Evolutionary conservation across 1,284 basidiomycete species (phyloP).

Genomic region (Microstroma glucosiphilum): DNA sequence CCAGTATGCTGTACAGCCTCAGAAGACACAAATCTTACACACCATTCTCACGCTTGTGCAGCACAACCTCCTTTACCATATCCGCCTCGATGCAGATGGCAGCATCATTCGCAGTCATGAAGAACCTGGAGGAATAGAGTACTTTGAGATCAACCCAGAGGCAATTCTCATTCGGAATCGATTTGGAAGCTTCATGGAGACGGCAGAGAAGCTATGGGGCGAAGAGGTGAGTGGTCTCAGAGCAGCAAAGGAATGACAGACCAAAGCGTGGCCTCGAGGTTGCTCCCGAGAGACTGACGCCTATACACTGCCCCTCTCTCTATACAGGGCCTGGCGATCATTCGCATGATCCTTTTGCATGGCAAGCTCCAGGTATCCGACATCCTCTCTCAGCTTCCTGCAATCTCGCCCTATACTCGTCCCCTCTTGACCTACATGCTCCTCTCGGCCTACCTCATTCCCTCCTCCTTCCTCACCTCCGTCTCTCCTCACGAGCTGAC

Average conservation of each 20-base stretch:
- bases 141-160: conserved; percentile 51
- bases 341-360: neutral
- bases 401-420: conserved; percentile 7
- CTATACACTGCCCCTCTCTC: no score
- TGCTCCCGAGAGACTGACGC: conserved; percentile 65
- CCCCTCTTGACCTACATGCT: conserved; percentile 23
- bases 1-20: conserved; percentile 53
- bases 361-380: conserved; percentile 22
- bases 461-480: conserved; percentile 36
- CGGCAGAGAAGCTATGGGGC: conserved; percentile 66
- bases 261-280: conserved; percentile 58
- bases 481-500: conserved; percentile 51
- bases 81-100: conserved; percentile 25
- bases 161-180: conserved; percentile 48
- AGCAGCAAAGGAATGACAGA: conserved; percentile 44
- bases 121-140: conserved; percentile 28
- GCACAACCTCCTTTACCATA: conserved; percentile 63
- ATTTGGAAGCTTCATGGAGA: conserved; percentile 63
- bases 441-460: conserved; percentile 34
- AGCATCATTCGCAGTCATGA: conserved; percentile 11
- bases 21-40: conserved; percentile 62
- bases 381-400: conserved; percentile 24
- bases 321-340: conserved; percentile 1
- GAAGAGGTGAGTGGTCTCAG: conserved; percentile 50
- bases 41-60: conserved; percentile 77